Evolutionary conservation across 2,329 filamentous ascomycete genomes (phyloP), one percentile per base, ranked within the genome.

Genomic region (Dothidotthia symphoricarpi): DNA sequence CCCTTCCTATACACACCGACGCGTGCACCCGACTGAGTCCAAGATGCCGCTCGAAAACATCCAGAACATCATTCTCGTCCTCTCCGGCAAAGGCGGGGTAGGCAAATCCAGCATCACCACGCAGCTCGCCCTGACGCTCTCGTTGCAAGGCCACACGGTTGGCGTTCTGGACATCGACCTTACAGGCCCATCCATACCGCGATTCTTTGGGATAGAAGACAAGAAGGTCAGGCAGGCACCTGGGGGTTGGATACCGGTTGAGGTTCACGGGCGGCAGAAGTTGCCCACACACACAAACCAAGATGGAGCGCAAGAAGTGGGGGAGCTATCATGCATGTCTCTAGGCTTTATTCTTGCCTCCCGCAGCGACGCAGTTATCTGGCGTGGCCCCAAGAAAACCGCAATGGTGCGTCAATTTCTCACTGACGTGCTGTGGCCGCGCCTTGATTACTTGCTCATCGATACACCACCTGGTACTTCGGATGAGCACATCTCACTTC

Each of bases 61-160:
- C 58, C 85, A 87, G 58, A 82, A 90, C 62, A 84, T 93, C 47
- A 75, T 89, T 49, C 78, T 93, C 54, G 86, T 88, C 47, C 84
- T 98, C 31, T 97, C 93, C 10, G 93, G 93, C 56, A 98, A 98
- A 77, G 93, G 93, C 61, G 93, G 93, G 55, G 93, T 98, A 14
- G 93, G 93, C 41, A 98, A 98, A 75, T 97, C 91, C 28, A 95
- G 89, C 35, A 83, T 96, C n/a, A 97, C 93, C 1, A 94, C 91
- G 1, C 93, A 98, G 67, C 82, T 98, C 12, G 93, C 93, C 7
- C 80, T 98, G 25, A 89, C 90, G 0, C 81, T 98, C 22, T 84
- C 88, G 2, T 78, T 93, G 1, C 81, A 87, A 48, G 91, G 91
- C 41, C 80, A 91, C 64, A 89, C 87, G 0, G 91, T 97, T 28